These are phyloP conservation scores for Hyaloscypha variabilis DNA, from an alignment of 495 filamentous ascomycete genomes.

Conservation along the genomic window DNA sequence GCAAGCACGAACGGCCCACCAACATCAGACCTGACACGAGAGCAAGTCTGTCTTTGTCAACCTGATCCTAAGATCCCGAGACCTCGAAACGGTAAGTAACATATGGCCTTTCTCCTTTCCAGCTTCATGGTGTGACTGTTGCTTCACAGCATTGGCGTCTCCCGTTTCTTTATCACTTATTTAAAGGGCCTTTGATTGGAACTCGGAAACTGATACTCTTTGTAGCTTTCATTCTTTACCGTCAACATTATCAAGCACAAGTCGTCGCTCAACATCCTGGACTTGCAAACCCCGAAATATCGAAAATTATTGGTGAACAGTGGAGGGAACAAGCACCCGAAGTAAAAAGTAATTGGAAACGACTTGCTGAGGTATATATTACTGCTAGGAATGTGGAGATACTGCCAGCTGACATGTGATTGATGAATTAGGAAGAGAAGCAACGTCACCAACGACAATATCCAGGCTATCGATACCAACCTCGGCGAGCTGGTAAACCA, in stretches of 20 bases:
- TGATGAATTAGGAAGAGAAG: conserved; percentile 79
- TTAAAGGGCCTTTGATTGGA: conserved; percentile 23
- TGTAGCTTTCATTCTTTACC: conserved; percentile 95
- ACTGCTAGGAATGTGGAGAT: background rate
- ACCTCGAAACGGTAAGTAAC: conserved; percentile 87
- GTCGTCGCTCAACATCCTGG: conserved; percentile 84
- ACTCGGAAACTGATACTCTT: conserved; percentile 27
- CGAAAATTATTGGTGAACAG: conserved; percentile 94
- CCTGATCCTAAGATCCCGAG: conserved; percentile 91
- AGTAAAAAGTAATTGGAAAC: conserved; percentile 87
- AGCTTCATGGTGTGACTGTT: conserved; percentile 28
- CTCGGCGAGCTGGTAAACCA: conserved; percentile 68
- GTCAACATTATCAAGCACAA: conserved; percentile 85
- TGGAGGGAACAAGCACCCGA: conserved; percentile 78
- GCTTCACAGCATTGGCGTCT: conserved; percentile 21
- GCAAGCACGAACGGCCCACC: conserved; percentile 34
- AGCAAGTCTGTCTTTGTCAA: conserved; percentile 85
- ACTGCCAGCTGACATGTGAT: background rate
- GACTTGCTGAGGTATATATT: conserved; percentile 72
- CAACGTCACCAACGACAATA: conserved; percentile 86
- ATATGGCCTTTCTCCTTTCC: conserved; percentile 14
- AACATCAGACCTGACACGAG: conserved; percentile 36
- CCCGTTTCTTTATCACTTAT: conserved; percentile 30
- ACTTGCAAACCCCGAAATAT: conserved; percentile 94
- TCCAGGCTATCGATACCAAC: conserved; percentile 93